A percentile compares a stretch with the other conserved stretches of the same genome.
Conservation (phyloP, 192 early-diverging fungal genomes). For the Thamnidium elegans region DNA sequence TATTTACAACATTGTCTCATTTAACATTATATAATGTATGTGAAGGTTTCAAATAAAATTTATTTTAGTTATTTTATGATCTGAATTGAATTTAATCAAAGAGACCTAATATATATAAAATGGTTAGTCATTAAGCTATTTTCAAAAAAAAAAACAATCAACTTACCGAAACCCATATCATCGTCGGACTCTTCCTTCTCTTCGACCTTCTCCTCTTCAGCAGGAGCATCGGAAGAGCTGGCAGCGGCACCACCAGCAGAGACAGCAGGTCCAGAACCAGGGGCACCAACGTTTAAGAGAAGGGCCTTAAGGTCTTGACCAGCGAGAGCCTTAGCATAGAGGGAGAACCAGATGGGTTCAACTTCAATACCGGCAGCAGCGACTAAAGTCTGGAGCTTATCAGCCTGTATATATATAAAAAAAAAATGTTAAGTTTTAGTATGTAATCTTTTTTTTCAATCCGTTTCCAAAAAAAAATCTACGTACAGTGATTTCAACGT, state of each 20-base stretch:
- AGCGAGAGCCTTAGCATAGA: constrained; percentile 97
- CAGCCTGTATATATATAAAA: constrained; percentile 54
- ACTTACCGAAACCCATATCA: constrained; percentile 82
- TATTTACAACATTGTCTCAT: too few relatives aligned
- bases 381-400: constrained; percentile 88
- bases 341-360: constrained; percentile 91
- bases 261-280: constrained; percentile 43
- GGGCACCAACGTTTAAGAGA: constrained; percentile 85
- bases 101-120: constrained; percentile 16
- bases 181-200: constrained; percentile 81
- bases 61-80: too few relatives aligned
- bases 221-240: constrained; percentile 44
- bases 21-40: too few relatives aligned
- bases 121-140: neutral
- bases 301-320: constrained; percentile 87
- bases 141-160: neutral
- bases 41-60: too few relatives aligned
- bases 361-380: constrained; percentile 86
- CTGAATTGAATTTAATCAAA: constrained; percentile 20
- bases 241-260: constrained; percentile 39
- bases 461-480: neutral
- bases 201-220: constrained; percentile 54
- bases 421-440: neutral
- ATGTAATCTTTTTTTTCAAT: neutral
- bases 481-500: constrained; percentile 91